Base-by-base conservation (phyloP, 129 eudicot species). In the Glebionis coronaria region DNA sequence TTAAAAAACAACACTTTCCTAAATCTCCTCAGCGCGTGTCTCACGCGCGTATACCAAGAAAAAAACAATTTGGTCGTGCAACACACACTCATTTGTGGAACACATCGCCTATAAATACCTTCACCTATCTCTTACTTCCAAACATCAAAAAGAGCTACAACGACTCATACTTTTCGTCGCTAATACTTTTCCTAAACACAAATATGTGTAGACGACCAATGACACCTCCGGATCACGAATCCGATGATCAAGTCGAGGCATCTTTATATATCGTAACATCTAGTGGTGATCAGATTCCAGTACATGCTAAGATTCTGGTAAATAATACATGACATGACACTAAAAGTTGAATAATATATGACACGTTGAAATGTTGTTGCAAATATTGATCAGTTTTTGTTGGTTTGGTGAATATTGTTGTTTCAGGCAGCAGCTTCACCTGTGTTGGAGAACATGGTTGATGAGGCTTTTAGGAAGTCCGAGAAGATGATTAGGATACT, bases 401-500 rank as follows among this genome's bases (percentile, higher is more conserved):
- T 12, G 44, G 21, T 46, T 49, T 49, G n/a, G n/a, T 12, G 16
- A 49, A 49, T 49, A 15, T 46, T 13, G 9, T 44, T 19, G 45
- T 59, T 57, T 21, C 56, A 94, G 99, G 97, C 88, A 3, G 50
- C 85, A 9, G 85, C 93, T 20, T 94, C 99, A 28, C 84, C 97
- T 28, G 95, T 94, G 71, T 51, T 94, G 75, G 95, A 83, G 76
- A 84, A 64, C 78, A 62, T 90, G 31, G 69, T 87, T 5, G 80
- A 80, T 65, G 42, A 76, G 82, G 83, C 81, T 50, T 35, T 35
- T 35, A 69, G 47, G 35, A 80, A 81, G 76, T 72, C 85, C 52
- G 83, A 73, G 51, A 81, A 59, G 56, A 84, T 50, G 3, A 83
- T 89, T 74, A 80, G 74, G 76, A 84, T 90, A 19, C 71, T 79